Conservation (phyloP, 805 yeast genomes). For the Yarrowia sp. region DNA sequence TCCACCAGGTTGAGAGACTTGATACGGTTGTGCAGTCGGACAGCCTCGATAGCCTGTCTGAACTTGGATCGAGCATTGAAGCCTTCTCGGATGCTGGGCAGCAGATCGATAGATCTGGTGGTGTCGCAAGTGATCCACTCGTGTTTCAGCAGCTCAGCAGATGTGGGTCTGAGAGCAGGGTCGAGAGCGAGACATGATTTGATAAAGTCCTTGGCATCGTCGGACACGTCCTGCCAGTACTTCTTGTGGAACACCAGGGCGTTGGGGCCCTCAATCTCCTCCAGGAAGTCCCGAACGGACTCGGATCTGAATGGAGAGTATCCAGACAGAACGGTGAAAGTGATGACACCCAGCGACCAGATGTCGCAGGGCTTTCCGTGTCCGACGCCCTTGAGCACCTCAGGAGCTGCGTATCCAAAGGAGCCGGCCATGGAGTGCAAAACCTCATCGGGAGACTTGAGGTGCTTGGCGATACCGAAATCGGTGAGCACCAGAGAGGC, state of each 20-base stretch:
- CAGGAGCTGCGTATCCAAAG: conserved; percentile 97
- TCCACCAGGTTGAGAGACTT: conserved; percentile 57
- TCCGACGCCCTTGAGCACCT: conserved; percentile 73
- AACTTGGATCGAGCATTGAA: conserved; percentile 82
- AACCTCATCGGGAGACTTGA: conserved; percentile 56
- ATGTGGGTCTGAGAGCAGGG: conserved; percentile 67
- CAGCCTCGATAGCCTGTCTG: conserved; percentile 80
- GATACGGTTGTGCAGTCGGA: conserved; percentile 75
- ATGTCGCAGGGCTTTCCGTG: conserved; percentile 95
- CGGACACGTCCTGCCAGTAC: conserved; percentile 80
- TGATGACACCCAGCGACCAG: conserved; percentile 92
- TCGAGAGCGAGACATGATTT: conserved; percentile 63
- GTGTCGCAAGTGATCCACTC: conserved; percentile 63
- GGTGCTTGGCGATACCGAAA: conserved; percentile 87
- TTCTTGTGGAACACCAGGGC: conserved; percentile 83
- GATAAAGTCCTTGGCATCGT: conserved; percentile 77
- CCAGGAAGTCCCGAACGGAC: conserved; percentile 71
- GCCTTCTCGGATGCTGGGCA: conserved; percentile 75
- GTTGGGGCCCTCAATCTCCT: conserved; percentile 67
- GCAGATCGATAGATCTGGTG: conserved; percentile 58
- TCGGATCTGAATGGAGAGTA: conserved; percentile 90
- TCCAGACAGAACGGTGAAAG: conserved; percentile 87
- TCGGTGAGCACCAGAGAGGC: conserved; percentile 86
- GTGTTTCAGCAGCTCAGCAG: conserved; percentile 59
- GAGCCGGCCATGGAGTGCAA: conserved; percentile 81